phyloP scores from a whole-genome alignment of 73 alveolate species.

The Paramecium caudatum region DNA sequence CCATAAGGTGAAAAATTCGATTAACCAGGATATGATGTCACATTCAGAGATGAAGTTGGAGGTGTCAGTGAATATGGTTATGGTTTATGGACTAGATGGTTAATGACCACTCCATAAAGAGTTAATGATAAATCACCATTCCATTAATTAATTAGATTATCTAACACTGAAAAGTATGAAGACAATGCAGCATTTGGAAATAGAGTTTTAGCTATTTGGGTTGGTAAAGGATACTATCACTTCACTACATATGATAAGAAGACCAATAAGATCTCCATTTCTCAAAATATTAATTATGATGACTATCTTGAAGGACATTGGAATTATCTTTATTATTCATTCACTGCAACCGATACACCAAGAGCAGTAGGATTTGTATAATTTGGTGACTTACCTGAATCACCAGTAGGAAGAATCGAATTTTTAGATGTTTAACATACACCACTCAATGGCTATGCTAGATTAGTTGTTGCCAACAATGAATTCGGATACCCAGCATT shows the following conservation, averaged over 20 bases:
- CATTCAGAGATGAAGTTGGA: slow-evolving; percentile 41
- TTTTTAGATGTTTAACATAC: slow-evolving; percentile 2
- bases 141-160: slow-evolving; percentile 47
- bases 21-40: slow-evolving; percentile 52
- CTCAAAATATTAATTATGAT: neutral
- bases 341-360: slow-evolving; percentile 18
- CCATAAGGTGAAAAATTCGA: slow-evolving; percentile 30
- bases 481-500: slow-evolving; percentile 67
- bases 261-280: neutral
- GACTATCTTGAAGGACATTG: slow-evolving; percentile 60
- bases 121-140: slow-evolving; percentile 60
- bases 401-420: slow-evolving; percentile 19
- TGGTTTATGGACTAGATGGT: slow-evolving; percentile 72
- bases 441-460: slow-evolving; percentile 66
- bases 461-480: slow-evolving; percentile 60
- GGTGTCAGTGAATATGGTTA: slow-evolving; percentile 64
- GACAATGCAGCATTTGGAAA: slow-evolving; percentile 59
- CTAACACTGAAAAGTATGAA: slow-evolving; percentile 59
- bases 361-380: slow-evolving; percentile 65
- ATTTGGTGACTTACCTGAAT: slow-evolving; percentile 42
- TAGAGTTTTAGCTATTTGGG: slow-evolving; percentile 63
- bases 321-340: slow-evolving; percentile 41
- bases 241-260: slow-evolving; percentile 60
- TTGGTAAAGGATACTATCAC: slow-evolving; percentile 71
- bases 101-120: slow-evolving; percentile 66